Percentiles rank a stretch among this genome's conserved stretches.
phyloP scores from a whole-genome alignment of 1,284 basidiomycete species.

The Xanthoconium separans region DNA sequence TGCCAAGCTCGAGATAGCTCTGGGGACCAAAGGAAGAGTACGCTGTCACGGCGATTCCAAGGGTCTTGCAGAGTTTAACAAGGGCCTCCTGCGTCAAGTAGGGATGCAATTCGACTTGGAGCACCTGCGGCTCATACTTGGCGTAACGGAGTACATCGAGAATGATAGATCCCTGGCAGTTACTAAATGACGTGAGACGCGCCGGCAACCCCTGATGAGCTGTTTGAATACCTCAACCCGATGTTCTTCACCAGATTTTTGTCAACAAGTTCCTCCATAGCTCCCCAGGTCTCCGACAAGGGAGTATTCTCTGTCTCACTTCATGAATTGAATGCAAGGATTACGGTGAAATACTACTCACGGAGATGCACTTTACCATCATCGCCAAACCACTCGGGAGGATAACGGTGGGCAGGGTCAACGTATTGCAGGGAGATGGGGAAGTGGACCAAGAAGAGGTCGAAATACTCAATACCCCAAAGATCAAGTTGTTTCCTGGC shows the following conservation, averaged over 20 bases:
- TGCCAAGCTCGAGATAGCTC: slow-evolving; percentile 66
- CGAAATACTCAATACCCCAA: slow-evolving; percentile 82
- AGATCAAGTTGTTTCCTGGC: slow-evolving; percentile 63
- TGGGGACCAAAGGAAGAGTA: slow-evolving; percentile 79
- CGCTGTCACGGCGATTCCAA: slow-evolving; percentile 70
- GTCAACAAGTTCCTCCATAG: slow-evolving; percentile 74
- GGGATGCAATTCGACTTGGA: slow-evolving; percentile 79
- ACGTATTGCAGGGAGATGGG: slow-evolving; percentile 77
- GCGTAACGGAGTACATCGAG: slow-evolving; percentile 71
- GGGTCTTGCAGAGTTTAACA: slow-evolving; percentile 55
- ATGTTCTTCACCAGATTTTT: slow-evolving; percentile 72
- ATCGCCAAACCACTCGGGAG: slow-evolving; percentile 74
- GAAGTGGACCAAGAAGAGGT: slow-evolving; percentile 78
- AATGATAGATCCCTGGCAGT: slow-evolving; percentile 62
- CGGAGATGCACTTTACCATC: slow-evolving; percentile 61
- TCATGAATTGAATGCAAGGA: slow-evolving; percentile 1
- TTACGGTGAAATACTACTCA: slow-evolving; percentile 32
- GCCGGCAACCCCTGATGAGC: neutral
- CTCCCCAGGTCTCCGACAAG: slow-evolving; percentile 74
- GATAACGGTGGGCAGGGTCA: slow-evolving; percentile 71
- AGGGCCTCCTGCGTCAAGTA: slow-evolving; percentile 71
- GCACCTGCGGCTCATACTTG: slow-evolving; percentile 65
- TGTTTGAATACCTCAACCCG: slow-evolving; percentile 45
- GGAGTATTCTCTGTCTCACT: slow-evolving; percentile 53
- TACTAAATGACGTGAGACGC: slow-evolving; percentile 41